These are phyloP conservation scores for Tylopilus sp. DNA, from an alignment of 768 basidiomycete species.

Conservation along the genomic window DNA sequence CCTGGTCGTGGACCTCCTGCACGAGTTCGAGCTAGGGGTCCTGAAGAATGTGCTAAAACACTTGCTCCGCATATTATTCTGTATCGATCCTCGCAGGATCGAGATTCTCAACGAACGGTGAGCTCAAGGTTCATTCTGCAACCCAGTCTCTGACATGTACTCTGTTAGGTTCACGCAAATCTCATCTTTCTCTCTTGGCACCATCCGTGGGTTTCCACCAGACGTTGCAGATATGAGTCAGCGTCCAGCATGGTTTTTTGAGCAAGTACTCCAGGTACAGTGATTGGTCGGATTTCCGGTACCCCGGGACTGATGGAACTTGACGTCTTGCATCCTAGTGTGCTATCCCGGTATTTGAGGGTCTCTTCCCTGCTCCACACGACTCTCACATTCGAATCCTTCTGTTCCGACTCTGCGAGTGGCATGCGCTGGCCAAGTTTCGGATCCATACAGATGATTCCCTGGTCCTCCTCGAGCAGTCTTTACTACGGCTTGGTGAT, in stretches of 20 bases:
- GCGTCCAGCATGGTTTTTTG: background rate
- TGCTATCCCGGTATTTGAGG: background rate
- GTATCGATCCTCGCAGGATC: background rate
- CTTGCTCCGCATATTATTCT: background rate
- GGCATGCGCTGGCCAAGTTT: slow-evolving; percentile 1
- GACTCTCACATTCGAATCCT: background rate
- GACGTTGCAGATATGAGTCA: background rate
- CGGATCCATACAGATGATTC: background rate
- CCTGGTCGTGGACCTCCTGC: background rate
- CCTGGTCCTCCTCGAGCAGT: background rate
- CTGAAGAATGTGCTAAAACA: background rate
- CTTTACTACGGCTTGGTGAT: background rate
- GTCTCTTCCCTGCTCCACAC: background rate
- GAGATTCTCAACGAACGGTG: background rate
- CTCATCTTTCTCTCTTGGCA: background rate
- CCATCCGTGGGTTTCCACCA: background rate
- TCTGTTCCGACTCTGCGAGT: background rate
- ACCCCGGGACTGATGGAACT: background rate
- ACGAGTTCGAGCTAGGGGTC: background rate
- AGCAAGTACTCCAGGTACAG: background rate
- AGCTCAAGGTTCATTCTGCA: background rate
- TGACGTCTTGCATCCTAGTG: background rate
- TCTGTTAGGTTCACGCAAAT: background rate
- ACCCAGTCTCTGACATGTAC: too few relatives aligned
- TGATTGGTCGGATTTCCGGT: background rate